Percentiles rank a stretch among this genome's conserved stretches.
Evolutionary conservation across 2,329 filamentous ascomycete genomes (phyloP).

Genomic region (Venturia pyrina): DNA sequence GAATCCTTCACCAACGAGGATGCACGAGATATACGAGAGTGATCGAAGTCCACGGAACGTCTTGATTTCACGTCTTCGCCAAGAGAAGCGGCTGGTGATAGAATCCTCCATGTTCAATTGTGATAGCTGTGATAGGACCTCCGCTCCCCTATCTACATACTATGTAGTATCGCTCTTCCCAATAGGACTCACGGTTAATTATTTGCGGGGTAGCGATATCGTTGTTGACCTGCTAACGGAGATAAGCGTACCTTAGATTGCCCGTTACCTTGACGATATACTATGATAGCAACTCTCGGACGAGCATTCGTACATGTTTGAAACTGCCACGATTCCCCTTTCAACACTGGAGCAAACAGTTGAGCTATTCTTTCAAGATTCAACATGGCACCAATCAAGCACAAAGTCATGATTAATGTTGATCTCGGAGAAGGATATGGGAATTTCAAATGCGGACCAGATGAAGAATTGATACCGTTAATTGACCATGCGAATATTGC

Average conservation of each 20-base stretch:
- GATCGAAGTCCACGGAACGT: not conserved
- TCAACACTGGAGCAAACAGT: not conserved
- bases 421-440: slow-evolving; percentile 46
- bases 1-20: not conserved
- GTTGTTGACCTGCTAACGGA: not conserved
- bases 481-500: slow-evolving; percentile 55
- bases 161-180: not conserved
- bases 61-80: not conserved
- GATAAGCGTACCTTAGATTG: not conserved
- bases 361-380: not conserved
- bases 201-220: not conserved
- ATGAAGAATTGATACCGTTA: slow-evolving; percentile 49
- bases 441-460: slow-evolving; percentile 37
- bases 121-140: not conserved
- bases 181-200: not conserved
- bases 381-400: not conserved
- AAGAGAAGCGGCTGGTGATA: not conserved
- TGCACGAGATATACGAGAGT: not conserved
- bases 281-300: not conserved
- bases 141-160: not conserved
- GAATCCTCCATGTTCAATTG: not conserved
- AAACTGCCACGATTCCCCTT: no score
- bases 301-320: not conserved
- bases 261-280: not conserved
- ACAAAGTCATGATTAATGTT: slow-evolving; percentile 33